Evolutionary conservation across 148 eudicot species (phyloP).

Genomic region (Rhododendron henanense): DNA sequence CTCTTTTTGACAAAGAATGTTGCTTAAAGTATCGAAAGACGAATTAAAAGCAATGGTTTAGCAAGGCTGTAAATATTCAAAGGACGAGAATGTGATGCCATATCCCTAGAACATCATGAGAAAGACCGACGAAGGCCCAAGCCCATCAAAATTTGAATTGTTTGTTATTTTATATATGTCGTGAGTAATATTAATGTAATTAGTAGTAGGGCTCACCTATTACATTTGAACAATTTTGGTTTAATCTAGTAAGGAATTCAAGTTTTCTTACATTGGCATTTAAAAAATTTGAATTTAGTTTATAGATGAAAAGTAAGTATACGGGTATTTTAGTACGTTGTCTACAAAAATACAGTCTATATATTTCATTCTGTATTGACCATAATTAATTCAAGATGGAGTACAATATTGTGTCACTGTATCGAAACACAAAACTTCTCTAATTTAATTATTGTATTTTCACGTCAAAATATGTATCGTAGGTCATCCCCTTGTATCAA

Average conservation of each 20-base stretch:
- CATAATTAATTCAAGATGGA: not conserved
- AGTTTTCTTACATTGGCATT: too few species aligned
- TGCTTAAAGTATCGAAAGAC: not conserved
- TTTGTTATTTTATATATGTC: too few species aligned
- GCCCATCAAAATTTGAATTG: not conserved
- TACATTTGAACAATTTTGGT: not conserved
- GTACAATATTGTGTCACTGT: too few species aligned
- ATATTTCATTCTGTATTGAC: not conserved
- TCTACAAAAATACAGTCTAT: not conserved
- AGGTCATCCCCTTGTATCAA: not conserved
- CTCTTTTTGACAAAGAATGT: not conserved
- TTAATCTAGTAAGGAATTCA: too few species aligned
- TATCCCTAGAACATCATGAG: too few species aligned
- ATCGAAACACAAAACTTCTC: not conserved
- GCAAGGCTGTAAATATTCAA: not conserved
- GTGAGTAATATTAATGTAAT: too few species aligned
- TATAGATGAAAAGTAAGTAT: too few species aligned
- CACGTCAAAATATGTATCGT: not conserved
- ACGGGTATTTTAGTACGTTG: too few species aligned
- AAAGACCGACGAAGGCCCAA: not conserved
- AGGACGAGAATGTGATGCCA: not conserved
- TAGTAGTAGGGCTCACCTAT: too few species aligned
- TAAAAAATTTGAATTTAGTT: too few species aligned
- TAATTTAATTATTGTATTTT: not conserved
- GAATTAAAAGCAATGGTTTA: not conserved